Evolutionary conservation across 306 rosid genomes (phyloP), one percentile per base, ranked within the genome.

Genomic region (Alnus rubra): DNA sequence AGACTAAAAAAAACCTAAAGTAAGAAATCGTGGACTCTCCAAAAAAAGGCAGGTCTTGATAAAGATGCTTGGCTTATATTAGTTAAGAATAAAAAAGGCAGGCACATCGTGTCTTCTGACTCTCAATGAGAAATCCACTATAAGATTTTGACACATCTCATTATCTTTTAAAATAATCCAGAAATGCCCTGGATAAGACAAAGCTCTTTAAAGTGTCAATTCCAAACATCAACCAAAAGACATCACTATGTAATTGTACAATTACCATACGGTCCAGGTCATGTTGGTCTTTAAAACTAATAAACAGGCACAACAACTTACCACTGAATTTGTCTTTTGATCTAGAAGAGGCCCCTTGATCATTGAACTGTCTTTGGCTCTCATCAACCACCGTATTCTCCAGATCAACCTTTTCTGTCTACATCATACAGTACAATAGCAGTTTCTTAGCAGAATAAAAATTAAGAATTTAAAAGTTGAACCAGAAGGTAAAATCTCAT

Each of bases 371-470:
- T 84, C 96, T 89, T 81, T 93, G 99, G 88, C 97, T 91, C 93
- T 96, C 99, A 82, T 93, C 99, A 73, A 96, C 99, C 42, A 96
- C 99, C 71, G 99, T 96, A 82, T 96, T 88, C 89, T 96, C 99
- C 90, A 96, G 88, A 87, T 96, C 99, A 75, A 96, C 99, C 86
- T 96, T 96, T 86, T 96, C 99, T 86, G 99, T 93, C 99, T 96
- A 86, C 91, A 91, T 54, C 85, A 84, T 76, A 69, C 62, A 83
- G 79, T 52, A 53, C 11, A 74, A 85, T 71, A 74, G 33, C 74
- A 84, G 76, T 82, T 79, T 76, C 68, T 78, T 55, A 85, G 85
- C 59, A 81, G 71, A 64, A 76, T 49, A 72, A 73, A 53, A 65
- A 73, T 5, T 75, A 55, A 60, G 9, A 74, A 47, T 37, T 37